Percentiles rank a stretch among this genome's conserved stretches.
Conservation (phyloP, 2,329 filamentous ascomycete species). For the Aspergillus floridensis region DNA sequence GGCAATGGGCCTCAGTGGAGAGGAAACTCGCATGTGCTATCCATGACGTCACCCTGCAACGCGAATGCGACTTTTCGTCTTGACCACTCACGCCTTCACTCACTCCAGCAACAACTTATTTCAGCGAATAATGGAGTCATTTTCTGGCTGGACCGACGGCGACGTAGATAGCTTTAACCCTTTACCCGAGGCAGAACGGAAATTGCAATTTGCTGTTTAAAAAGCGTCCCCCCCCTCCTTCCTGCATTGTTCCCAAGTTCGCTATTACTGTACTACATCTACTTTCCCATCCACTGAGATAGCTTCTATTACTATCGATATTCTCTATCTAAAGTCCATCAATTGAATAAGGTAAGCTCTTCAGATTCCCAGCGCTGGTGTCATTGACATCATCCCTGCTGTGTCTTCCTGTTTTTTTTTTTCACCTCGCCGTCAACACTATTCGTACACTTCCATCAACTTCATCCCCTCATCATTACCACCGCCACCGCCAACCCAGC, state of each 20-base stretch:
- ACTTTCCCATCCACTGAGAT: neutral
- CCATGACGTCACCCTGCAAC: conserved; percentile 12
- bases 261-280: neutral
- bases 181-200: conserved; percentile 5
- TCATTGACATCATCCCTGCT: neutral
- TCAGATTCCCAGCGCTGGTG: neutral
- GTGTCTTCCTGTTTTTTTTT: no score
- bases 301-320: neutral
- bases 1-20: neutral
- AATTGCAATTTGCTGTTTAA: neutral
- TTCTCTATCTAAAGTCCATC: no score
- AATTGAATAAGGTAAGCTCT: neutral
- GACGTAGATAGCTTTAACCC: neutral
- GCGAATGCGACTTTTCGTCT: neutral
- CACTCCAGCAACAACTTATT: no score
- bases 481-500: neutral
- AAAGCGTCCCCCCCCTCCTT: neutral
- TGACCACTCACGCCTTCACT: no score
- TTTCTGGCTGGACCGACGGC: neutral
- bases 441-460: neutral
- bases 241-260: neutral
- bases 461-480: neutral
- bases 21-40: conserved; percentile 1
- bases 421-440: no score
- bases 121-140: neutral